A percentile compares a stretch with the other conserved stretches of the same genome.
Evolutionary conservation across 108 stramenopile species (phyloP).

Genomic region (Aurantiochytrium sp.): DNA sequence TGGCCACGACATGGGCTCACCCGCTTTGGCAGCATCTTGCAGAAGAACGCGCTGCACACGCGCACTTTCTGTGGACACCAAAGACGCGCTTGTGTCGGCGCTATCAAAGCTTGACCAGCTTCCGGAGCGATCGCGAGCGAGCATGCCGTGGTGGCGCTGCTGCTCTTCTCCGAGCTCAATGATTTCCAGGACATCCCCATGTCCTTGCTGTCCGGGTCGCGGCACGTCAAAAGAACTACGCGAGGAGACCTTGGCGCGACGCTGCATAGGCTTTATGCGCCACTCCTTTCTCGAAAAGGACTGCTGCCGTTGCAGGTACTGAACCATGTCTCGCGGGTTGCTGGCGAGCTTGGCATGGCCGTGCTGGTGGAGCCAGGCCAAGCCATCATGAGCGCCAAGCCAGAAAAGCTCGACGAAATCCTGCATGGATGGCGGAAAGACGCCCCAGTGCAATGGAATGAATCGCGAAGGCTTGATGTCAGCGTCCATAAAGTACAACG

Average conservation of each 20-base stretch:
- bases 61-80: background rate
- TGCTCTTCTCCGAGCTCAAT: background rate
- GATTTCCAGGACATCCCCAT: background rate
- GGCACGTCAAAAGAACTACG: background rate
- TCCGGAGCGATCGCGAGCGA: background rate
- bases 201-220: background rate
- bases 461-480: background rate
- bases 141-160: too few relatives aligned
- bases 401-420: background rate
- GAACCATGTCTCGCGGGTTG: background rate
- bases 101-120: background rate
- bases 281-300: background rate
- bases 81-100: background rate
- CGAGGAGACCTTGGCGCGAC: background rate
- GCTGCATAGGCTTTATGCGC: background rate
- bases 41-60: background rate
- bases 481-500: conserved; percentile 3
- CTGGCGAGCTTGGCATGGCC: background rate
- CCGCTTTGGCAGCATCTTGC: background rate
- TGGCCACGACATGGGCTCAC: background rate
- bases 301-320: background rate
- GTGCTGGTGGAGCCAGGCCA: background rate
- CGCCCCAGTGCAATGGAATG: background rate
- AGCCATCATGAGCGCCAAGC: background rate
- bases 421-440: background rate